A percentile compares a stretch with the other conserved stretches of the same genome.
Evolutionary conservation across 2,329 filamentous ascomycete species (phyloP).

Genomic region (Fusarium euwallaceae): DNA sequence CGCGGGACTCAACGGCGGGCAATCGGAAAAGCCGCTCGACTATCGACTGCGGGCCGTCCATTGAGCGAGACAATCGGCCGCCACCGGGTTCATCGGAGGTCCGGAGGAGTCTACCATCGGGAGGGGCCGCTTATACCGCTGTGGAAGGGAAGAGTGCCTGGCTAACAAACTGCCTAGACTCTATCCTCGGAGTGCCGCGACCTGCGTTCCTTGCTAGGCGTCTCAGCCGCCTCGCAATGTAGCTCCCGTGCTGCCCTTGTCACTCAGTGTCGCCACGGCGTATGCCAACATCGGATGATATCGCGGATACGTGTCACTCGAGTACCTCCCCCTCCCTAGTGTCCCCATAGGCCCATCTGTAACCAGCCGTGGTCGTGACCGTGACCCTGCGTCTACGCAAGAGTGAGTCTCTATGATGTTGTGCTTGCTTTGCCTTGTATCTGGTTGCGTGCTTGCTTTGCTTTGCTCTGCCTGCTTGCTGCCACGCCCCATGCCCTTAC

Average conservation of each 20-base stretch:
- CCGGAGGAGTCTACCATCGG: constrained; percentile 14
- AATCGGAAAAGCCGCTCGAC: constrained; percentile 23
- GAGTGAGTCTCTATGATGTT: neutral
- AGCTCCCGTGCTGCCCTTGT: constrained; percentile 24
- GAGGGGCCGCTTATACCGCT: constrained; percentile 10
- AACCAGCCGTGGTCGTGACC: constrained; percentile 14
- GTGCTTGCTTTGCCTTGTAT: constrained; percentile 5
- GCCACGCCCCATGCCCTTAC: neutral
- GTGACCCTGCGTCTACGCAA: constrained; percentile 10
- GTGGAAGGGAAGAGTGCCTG: neutral
- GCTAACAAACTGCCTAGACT: neutral
- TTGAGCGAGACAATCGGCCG: constrained; percentile 15
- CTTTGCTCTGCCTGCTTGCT: neutral
- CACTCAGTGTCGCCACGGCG: constrained; percentile 37
- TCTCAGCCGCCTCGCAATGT: neutral
- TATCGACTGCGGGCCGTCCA: constrained; percentile 3
- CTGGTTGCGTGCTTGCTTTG: constrained; percentile 7
- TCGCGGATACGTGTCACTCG: constrained; percentile 44
- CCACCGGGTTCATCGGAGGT: constrained; percentile 13
- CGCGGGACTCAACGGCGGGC: constrained; percentile 21
- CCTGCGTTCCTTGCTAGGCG: neutral
- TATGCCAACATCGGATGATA: constrained; percentile 47
- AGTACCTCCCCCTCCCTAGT: constrained; percentile 10
- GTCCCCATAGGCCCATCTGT: constrained; percentile 22
- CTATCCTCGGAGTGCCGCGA: constrained; percentile 1